Conservation (phyloP, 208 protist species). For the Acanthamoeba royreba region DNA sequence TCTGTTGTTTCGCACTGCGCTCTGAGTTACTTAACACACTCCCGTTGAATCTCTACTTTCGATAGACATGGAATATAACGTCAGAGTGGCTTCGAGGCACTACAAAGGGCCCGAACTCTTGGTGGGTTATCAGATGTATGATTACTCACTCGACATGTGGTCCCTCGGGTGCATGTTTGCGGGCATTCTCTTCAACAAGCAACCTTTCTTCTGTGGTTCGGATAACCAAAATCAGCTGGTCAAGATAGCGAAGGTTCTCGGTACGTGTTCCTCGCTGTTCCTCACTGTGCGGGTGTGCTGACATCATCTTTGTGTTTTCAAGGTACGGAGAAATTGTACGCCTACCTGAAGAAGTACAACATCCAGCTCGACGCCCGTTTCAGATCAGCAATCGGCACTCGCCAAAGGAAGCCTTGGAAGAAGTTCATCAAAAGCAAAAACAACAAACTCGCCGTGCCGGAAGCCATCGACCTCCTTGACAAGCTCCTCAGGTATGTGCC, state of each 20-base stretch:
- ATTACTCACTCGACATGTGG: constrained; percentile 99
- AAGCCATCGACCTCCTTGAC: constrained; percentile 98
- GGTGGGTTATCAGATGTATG: constrained; percentile 96
- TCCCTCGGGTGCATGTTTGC: constrained; percentile 98
- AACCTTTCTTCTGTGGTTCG: constrained; percentile 97
- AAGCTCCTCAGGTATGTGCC: constrained; percentile 91
- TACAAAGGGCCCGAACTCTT: constrained; percentile 97
- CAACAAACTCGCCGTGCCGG: constrained; percentile 91
- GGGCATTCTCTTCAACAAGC: constrained; percentile 95
- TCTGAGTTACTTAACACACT: neutral
- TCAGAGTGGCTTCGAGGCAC: constrained; percentile 97
- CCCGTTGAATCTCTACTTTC: neutral
- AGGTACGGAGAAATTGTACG: constrained; percentile 81
- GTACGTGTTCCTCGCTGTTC: constrained; percentile 69
- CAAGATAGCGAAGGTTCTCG: constrained; percentile 87
- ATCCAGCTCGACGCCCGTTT: constrained; percentile 64
- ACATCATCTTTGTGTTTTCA: neutral
- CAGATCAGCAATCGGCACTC: neutral
- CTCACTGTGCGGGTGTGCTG: neutral
- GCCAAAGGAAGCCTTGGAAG: constrained; percentile 54
- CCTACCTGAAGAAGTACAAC: constrained; percentile 94
- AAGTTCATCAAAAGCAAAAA: constrained; percentile 85
- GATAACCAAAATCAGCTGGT: constrained; percentile 98
- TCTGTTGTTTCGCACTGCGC: neutral
- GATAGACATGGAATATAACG: constrained; percentile 90